Evolutionary conservation across 2,329 filamentous ascomycete species (phyloP).

Genomic region (Stemphylium lycopersici): DNA sequence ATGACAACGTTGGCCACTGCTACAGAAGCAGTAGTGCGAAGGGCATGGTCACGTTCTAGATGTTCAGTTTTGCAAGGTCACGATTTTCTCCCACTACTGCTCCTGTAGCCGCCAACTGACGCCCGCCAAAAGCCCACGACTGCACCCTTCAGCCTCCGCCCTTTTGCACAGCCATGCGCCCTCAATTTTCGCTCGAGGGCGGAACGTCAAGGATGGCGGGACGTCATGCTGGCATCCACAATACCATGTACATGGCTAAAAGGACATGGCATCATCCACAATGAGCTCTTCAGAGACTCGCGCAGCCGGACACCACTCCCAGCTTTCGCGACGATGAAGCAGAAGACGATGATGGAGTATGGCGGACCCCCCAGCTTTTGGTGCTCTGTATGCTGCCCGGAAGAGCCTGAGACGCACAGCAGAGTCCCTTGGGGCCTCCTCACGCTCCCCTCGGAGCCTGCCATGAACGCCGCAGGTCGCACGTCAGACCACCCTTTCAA

Average conservation of each 20-base stretch:
- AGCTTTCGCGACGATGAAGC: too few species aligned
- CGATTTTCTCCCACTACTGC: too few species aligned
- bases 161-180: conserved; percentile 8
- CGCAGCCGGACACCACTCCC: neutral
- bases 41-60: too few species aligned
- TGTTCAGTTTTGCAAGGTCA: too few species aligned
- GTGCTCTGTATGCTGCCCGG: neutral
- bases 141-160: neutral
- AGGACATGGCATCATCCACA: neutral
- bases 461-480: conserved; percentile 7
- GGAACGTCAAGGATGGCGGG: neutral
- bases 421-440: neutral
- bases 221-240: too few species aligned
- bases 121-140: too few species aligned
- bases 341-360: neutral
- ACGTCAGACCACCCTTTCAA: conserved; percentile 5
- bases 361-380: neutral
- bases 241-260: neutral
- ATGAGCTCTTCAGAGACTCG: neutral
- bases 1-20: too few species aligned
- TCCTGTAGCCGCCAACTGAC: too few species aligned
- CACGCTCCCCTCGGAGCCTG: neutral
- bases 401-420: neutral
- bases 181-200: neutral
- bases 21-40: too few species aligned